These are phyloP conservation scores for Breynia disticha DNA, from an alignment of 441 rosid species.

Conservation along the genomic window DNA sequence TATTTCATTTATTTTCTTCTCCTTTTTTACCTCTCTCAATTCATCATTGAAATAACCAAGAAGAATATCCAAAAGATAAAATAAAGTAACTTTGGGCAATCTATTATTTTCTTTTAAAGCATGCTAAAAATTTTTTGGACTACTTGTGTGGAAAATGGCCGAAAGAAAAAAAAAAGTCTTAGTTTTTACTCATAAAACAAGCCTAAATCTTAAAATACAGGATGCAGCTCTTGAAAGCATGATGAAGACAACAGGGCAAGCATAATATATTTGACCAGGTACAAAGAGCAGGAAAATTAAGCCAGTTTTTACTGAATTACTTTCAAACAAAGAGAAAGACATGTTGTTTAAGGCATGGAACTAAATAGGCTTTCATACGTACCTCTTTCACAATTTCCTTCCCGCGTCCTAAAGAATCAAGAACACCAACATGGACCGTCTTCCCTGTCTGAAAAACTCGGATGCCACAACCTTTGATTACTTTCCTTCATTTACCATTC, in stretches of 20 bases:
- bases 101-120: too few relatives aligned
- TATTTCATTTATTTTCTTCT: too few relatives aligned
- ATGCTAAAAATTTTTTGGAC: too few relatives aligned
- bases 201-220: too few relatives aligned
- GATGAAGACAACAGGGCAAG: background rate
- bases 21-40: too few relatives aligned
- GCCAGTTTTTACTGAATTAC: background rate
- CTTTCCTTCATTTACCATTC: slow-evolving; percentile 94
- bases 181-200: too few relatives aligned
- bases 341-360: too few relatives aligned
- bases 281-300: background rate
- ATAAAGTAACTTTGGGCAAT: too few relatives aligned
- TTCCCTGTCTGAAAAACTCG: slow-evolving; percentile 61
- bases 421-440: slow-evolving; percentile 53
- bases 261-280: background rate
- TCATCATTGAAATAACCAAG: too few relatives aligned
- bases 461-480: slow-evolving; percentile 80
- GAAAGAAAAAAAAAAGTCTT: too few relatives aligned
- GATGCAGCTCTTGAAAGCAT: background rate
- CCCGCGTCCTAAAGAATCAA: slow-evolving; percentile 81
- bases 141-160: too few relatives aligned
- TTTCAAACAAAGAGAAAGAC: background rate
- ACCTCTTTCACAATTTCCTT: slow-evolving; percentile 96
- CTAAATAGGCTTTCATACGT: slow-evolving; percentile 10
- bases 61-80: too few relatives aligned